phyloP scores from a whole-genome alignment of 306 rosid genomes.

The Cyamopsis tetragonoloba region DNA sequence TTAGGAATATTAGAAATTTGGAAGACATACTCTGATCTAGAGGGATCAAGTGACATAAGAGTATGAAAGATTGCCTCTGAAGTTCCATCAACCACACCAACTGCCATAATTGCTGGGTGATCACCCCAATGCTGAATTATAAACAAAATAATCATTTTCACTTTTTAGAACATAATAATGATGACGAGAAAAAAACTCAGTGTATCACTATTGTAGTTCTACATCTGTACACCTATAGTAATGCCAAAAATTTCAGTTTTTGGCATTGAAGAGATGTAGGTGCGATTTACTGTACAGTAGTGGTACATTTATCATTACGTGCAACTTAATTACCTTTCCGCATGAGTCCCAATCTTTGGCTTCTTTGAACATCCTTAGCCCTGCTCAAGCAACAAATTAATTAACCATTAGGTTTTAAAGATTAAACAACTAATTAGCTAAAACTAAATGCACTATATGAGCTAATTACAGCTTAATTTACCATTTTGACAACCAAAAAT shows the following conservation, averaged over 20 bases:
- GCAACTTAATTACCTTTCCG: slow-evolving; percentile 56
- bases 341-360: slow-evolving; percentile 62
- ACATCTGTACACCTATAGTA: no score
- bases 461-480: slow-evolving; percentile 39
- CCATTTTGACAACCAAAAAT: slow-evolving; percentile 94
- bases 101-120: slow-evolving; percentile 88
- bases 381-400: slow-evolving; percentile 51
- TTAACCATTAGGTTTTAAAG: slow-evolving; percentile 8
- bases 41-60: slow-evolving; percentile 74
- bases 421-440: slow-evolving; percentile 6
- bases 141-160: background rate
- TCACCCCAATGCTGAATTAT: slow-evolving; percentile 83
- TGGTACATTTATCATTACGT: no score
- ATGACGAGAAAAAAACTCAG: background rate
- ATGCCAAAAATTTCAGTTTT: no score
- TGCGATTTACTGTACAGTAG: no score
- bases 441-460: slow-evolving; percentile 21
- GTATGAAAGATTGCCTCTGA: slow-evolving; percentile 82
- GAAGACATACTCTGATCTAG: slow-evolving; percentile 81
- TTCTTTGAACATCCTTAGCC: slow-evolving; percentile 84
- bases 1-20: background rate
- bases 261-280: no score
- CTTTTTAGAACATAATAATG: background rate
- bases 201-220: no score
- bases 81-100: slow-evolving; percentile 76